Conservation (phyloP, 768 basidiomycete genomes). For the Galerina marginata region DNA sequence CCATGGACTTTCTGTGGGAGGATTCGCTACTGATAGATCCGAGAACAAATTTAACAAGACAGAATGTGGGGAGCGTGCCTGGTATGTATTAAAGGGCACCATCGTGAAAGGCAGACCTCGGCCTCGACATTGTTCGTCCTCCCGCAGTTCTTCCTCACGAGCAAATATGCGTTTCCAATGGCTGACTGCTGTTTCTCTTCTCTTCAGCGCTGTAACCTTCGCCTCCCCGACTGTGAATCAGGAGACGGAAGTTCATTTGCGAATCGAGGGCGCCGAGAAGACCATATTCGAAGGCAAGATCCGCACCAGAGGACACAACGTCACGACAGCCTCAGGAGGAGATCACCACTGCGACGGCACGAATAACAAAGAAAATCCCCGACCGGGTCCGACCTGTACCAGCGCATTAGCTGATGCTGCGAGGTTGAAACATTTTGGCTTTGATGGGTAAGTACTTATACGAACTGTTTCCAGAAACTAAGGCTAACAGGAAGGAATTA, state of each 20-base stretch:
- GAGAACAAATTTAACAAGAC: not conserved
- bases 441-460: conserved; percentile 39
- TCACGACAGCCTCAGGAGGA: conserved; percentile 43
- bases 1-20: not conserved
- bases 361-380: conserved; percentile 37
- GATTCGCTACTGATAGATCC: conserved; percentile 1
- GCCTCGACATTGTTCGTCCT: not conserved
- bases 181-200: not conserved
- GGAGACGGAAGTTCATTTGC: conserved; percentile 35
- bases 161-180: conserved; percentile 8
- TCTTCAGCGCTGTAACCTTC: not conserved
- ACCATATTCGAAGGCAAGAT: conserved; percentile 47
- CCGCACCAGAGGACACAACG: conserved; percentile 44
- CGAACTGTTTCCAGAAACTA: too few species aligned
- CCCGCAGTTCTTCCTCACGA: not conserved
- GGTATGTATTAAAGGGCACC: not conserved
- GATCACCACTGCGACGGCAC: conserved; percentile 51
- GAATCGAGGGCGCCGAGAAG: conserved; percentile 41
- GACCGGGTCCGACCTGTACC: conserved; percentile 46
- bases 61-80: conserved; percentile 5
- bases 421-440: conserved; percentile 34
- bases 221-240: conserved; percentile 10
- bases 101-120: not conserved
- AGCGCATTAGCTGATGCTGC: conserved; percentile 51
- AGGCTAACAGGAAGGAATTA: conserved; percentile 8